Evolutionary conservation across 2,329 filamentous ascomycete genomes (phyloP).

Genomic region (Colletotrichum plurivorum): DNA sequence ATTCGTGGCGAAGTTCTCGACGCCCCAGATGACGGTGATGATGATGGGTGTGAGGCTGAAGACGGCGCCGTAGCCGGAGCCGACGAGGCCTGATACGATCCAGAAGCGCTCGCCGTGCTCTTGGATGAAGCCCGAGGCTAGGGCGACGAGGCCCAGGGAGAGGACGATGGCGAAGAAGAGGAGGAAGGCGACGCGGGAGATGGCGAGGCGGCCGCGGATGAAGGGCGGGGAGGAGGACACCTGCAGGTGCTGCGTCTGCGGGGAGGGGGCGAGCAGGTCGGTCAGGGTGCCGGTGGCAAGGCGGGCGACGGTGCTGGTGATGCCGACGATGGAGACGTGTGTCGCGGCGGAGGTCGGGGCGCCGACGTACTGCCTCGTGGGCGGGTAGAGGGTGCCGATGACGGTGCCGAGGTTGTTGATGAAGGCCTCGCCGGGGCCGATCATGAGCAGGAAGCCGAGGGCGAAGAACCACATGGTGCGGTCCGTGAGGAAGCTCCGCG

Average conservation of each 20-base stretch:
- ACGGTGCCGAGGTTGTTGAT: conserved; percentile 98
- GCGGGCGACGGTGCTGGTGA: conserved; percentile 91
- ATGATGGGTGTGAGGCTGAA: conserved; percentile 94
- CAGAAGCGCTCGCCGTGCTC: conserved; percentile 85
- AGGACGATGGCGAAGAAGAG: conserved; percentile 81
- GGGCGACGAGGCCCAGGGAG: conserved; percentile 80
- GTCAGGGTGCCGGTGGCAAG: conserved; percentile 91
- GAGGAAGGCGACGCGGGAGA: conserved; percentile 87
- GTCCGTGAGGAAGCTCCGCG: conserved; percentile 85
- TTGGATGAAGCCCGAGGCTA: conserved; percentile 83
- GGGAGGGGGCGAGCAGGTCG: conserved; percentile 84
- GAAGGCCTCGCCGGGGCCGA: conserved; percentile 96
- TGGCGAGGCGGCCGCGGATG: conserved; percentile 58
- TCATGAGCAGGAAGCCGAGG: conserved; percentile 90
- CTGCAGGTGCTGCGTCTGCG: conserved; percentile 71
- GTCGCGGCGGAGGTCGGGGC: conserved; percentile 78
- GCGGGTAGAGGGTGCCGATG: conserved; percentile 85
- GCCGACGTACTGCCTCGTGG: conserved; percentile 58
- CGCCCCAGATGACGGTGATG: conserved; percentile 97
- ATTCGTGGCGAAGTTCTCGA: conserved; percentile 98
- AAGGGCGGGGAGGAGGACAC: conserved; percentile 49
- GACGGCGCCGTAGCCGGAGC: conserved; percentile 91
- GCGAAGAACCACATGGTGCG: conserved; percentile 97
- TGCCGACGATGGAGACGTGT: conserved; percentile 92
- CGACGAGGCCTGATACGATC: conserved; percentile 86